phyloP scores from a whole-genome alignment of 805 yeast species.

The Zygosaccharomyces lentus region DNA sequence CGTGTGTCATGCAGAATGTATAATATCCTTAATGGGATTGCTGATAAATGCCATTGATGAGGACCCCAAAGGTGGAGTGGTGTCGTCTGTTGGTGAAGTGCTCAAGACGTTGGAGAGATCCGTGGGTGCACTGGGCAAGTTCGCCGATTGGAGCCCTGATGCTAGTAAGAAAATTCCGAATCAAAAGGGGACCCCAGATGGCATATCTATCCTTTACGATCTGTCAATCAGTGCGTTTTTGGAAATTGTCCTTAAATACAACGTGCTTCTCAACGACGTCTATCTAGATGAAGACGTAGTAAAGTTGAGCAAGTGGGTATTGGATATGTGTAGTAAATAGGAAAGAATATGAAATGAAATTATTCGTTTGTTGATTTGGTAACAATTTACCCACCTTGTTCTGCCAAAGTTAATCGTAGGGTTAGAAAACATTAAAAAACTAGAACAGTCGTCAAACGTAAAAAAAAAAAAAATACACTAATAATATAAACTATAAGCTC shows the following conservation, averaged over 20 bases:
- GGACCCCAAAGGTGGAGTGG: slow-evolving; percentile 53
- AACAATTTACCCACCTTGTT: neutral
- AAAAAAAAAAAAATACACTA: no score
- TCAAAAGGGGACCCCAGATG: slow-evolving; percentile 31
- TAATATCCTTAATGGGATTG: slow-evolving; percentile 52
- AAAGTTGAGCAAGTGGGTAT: slow-evolving; percentile 67
- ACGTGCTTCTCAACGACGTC: slow-evolving; percentile 59
- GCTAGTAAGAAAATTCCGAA: slow-evolving; percentile 11
- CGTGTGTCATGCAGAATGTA: slow-evolving; percentile 60
- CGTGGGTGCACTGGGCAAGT: slow-evolving; percentile 49
- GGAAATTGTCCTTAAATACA: slow-evolving; percentile 60
- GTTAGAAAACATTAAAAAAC: no score
- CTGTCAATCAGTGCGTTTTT: slow-evolving; percentile 60
- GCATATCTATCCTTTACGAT: slow-evolving; percentile 56
- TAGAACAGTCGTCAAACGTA: no score
- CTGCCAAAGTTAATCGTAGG: no score
- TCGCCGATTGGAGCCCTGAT: slow-evolving; percentile 36
- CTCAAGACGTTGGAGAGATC: slow-evolving; percentile 58
- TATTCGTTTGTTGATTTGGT: neutral
- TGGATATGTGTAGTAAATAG: slow-evolving; percentile 42
- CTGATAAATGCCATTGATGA: slow-evolving; percentile 54
- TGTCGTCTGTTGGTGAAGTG: slow-evolving; percentile 53
- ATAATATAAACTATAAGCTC: no score
- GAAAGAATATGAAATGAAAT: neutral
- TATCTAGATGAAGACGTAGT: slow-evolving; percentile 58